Evolutionary conservation across 225 moss, liverwort and hornwort genomes (phyloP).

Genomic region (Physcomitrellopsis africana): DNA sequence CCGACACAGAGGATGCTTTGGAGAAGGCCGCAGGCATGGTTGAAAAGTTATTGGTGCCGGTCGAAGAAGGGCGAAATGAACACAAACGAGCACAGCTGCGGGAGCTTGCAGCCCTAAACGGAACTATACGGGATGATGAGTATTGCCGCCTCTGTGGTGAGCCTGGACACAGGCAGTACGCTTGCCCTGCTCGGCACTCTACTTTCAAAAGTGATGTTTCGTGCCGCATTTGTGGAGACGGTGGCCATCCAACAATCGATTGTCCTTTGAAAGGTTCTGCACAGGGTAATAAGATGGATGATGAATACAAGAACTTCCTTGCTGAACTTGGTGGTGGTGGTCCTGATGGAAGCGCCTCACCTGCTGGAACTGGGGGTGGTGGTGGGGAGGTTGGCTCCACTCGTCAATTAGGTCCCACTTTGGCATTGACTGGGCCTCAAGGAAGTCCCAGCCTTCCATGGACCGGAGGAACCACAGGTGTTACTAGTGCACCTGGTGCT

Average conservation of each 20-base stretch:
- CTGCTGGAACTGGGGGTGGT: conserved; percentile 57
- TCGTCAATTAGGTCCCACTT: conserved; percentile 70
- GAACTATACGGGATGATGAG: conserved; percentile 97
- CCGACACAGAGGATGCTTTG: conserved; percentile 87
- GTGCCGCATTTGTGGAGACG: conserved; percentile 97
- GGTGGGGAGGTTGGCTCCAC: conserved; percentile 78
- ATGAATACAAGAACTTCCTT: conserved; percentile 96
- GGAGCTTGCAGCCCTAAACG: conserved; percentile 94
- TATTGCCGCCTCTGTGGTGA: conserved; percentile 98
- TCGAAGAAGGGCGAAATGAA: conserved; percentile 96
- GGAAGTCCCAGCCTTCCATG: conserved; percentile 74
- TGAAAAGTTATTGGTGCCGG: conserved; percentile 91
- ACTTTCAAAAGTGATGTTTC: conserved; percentile 98
- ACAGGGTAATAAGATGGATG: conserved; percentile 99
- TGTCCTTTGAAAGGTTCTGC: conserved; percentile 97
- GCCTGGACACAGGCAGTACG: conserved; percentile 95
- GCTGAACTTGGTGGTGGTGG: conserved; percentile 96
- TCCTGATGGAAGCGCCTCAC: conserved; percentile 65
- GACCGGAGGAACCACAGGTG: conserved; percentile 73
- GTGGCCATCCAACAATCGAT: conserved; percentile 99
- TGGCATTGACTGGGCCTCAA: conserved; percentile 87
- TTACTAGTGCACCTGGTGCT: conserved; percentile 22
- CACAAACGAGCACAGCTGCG: conserved; percentile 95
- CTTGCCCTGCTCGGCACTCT: conserved; percentile 95
- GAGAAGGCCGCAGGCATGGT: conserved; percentile 99